Evolutionary conservation across 177 flowering plant genomes (phyloP), one percentile per base, ranked within the genome.

Genomic region (Vitis hybrid): DNA sequence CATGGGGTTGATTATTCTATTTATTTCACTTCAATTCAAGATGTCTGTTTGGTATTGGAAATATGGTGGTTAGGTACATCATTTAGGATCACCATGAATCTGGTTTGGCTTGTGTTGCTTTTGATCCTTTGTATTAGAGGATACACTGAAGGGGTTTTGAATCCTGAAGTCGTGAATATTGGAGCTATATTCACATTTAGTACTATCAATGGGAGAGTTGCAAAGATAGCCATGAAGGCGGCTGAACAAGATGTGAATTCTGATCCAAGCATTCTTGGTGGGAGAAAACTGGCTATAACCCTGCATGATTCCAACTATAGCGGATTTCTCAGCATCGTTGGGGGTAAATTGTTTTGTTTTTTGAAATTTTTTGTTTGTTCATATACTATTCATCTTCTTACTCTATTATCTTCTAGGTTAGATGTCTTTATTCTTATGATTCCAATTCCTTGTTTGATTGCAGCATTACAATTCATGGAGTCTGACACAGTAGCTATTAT

Each of bases 181-280:
- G 97, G 97, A 65, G 87, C 92, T 21, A 85, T 91, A 9, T 87
- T 87, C 66, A 67, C 90, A 4, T 66, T 84, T 21, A 48, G 49
- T 24, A 71, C 86, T 4, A 82, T 81, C 12, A 85, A 79, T 69
- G 97, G 97, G 11, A 72, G 58, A 80, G 90, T 90, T 56, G 62
- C 92, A 32, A 79, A 74, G 70, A 80, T 90, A 64, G 94, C 90
- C 62, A 83, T 91, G 82, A 73, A 83, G 52, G 92, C 97, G 62
- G 97, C 97, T 46, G 81, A 82, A 62, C 71, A 81, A n/a, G 94
- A 91, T 79, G 78, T 91, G 7, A 91, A 91, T 75, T 78, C 93
- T 15, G 82, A 88, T 77, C 82, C 88, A 1, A 75, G 59, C 48
- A 19, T 91, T 72, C 91, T 91, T 19, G 86, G 85, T 10, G 97